These are phyloP conservation scores for Alternaria sp. DNA, from an alignment of 2,329 filamentous ascomycete species.

Conservation along the genomic window DNA sequence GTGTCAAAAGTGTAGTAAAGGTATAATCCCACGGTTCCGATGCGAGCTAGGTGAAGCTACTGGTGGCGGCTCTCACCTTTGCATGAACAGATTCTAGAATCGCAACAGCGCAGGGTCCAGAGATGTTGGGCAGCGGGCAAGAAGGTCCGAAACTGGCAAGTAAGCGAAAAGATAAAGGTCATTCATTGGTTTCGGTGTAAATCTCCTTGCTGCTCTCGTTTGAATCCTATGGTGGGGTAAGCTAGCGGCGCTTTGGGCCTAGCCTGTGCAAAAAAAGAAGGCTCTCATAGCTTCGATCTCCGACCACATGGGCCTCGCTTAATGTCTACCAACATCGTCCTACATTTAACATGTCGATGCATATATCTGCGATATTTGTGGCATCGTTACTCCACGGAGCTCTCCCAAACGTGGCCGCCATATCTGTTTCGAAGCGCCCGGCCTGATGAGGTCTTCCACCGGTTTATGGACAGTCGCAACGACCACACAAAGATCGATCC, in stretches of 20 bases:
- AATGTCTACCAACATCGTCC: not conserved
- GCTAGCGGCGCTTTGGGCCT: not conserved
- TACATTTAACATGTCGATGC: not conserved
- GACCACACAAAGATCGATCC: not conserved
- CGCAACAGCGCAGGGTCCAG: not conserved
- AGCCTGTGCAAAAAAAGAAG: not conserved
- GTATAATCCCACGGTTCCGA: not conserved
- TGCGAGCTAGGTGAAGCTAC: not conserved
- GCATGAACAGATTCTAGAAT: not conserved
- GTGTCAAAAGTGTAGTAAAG: not conserved
- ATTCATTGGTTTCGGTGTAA: not conserved
- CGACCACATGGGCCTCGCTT: not conserved
- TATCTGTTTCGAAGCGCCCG: no score
- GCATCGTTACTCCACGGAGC: no score
- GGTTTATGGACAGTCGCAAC: no score
- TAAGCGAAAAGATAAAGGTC: not conserved
- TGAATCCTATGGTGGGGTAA: not conserved
- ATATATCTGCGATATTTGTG: no score
- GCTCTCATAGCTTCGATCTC: not conserved
- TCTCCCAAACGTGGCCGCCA: no score
- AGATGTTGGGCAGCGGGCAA: not conserved
- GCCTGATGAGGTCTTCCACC: no score
- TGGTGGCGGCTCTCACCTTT: not conserved
- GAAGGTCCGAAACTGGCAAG: not conserved
- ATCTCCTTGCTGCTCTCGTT: not conserved